These are phyloP conservation scores for Prunus padus DNA, from an alignment of 306 rosid genomes.

Conservation along the genomic window DNA sequence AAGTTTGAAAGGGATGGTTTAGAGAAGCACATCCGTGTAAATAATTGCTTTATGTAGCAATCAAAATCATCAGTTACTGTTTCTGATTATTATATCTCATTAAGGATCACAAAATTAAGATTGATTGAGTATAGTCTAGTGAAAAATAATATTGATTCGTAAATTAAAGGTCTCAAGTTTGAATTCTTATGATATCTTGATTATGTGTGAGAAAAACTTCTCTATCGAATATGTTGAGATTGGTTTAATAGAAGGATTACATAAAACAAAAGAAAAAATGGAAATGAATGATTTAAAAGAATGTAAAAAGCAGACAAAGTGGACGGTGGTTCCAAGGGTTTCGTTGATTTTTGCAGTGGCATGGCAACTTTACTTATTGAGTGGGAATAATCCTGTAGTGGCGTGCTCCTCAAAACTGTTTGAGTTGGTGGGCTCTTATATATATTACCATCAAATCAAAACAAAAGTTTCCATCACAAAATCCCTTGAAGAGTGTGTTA, in stretches of 20 bases:
- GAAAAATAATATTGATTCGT: too few species aligned
- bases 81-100: background rate
- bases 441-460: background rate
- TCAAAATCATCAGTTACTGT: background rate
- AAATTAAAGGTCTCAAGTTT: too few species aligned
- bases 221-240: too few species aligned
- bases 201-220: too few species aligned
- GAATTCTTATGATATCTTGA: too few species aligned
- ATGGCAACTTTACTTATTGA: background rate
- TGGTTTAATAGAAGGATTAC: background rate
- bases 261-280: background rate
- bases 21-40: background rate
- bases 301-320: conserved; percentile 16
- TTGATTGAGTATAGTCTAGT: too few species aligned
- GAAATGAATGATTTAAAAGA: background rate
- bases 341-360: conserved; percentile 4
- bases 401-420: conserved; percentile 31
- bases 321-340: conserved; percentile 28
- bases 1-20: background rate
- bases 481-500: background rate
- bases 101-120: background rate
- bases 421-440: background rate
- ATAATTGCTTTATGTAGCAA: background rate
- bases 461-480: background rate
- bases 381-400: conserved; percentile 11